Evolutionary conservation across 768 basidiomycete species (phyloP), one percentile per base, ranked within the genome.

Genomic region (Amanita rimosa): DNA sequence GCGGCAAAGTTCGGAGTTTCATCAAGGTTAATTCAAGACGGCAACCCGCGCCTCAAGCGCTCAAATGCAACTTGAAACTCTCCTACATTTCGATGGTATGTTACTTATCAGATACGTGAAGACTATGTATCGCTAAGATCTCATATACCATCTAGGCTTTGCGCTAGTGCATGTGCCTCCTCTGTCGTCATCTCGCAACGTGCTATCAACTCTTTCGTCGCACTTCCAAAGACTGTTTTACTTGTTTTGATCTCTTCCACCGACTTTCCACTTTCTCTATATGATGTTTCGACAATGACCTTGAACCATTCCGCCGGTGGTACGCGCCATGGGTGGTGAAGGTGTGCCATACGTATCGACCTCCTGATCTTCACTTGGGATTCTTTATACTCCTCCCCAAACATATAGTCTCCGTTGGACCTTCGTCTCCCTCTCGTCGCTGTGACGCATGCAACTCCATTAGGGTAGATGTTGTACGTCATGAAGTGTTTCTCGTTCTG

Each of bases 381-480:
- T 45, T 64, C 56, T 11, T 57, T 49, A 47, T 70, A 71, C 44
- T 58, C 65, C 6, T 49, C 49, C 16, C 54, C 52, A 22, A 61
- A 56, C 26, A 44, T 55, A 26, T 58, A 38, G 14, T 19, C 3
- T 14, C 33, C 37, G 0, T 59, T 49, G 9, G 14, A 1, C 46
- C 56, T 53, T 19, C 40, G 29, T 51, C 49, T 52, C 47, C 68
- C 60, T 22, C 55, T 54, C 21, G 42, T 65, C 2, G 68, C 64
- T 2, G 67, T 71, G 52, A 73, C 52, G 49, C 72, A 73, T 0
- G 62, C 69, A 14, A 68, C 63, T 2, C 64, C 66, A 14, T 54
- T 42, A 19, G 66, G 51, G 29, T 46, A 40, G 53, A 73, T 67
- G 1, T 55, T 56, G 37, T 61, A 59, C n/a, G 16, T 37, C 8